phyloP scores from a whole-genome alignment of 176 grass and related monocot genomes.

The Tillandsia leiboldiana region DNA sequence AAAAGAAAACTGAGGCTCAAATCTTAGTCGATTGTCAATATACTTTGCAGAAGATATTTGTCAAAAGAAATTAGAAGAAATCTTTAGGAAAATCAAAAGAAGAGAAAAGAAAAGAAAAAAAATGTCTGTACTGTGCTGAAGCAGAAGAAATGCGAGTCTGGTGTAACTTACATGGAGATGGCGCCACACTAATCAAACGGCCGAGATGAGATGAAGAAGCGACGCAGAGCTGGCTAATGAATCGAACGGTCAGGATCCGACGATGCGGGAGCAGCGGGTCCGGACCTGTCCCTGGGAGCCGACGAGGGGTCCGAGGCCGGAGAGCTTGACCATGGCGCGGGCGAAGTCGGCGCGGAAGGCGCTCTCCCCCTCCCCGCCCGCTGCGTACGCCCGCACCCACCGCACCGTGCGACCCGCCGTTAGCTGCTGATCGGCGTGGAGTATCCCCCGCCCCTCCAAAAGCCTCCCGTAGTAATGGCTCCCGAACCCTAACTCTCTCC shows the following conservation, averaged over 20 bases:
- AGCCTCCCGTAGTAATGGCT: conserved; percentile 44
- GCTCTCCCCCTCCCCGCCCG: conserved; percentile 22
- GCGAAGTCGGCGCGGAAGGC: conserved; percentile 44
- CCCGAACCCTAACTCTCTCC: conserved; percentile 39
- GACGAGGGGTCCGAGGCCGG: conserved; percentile 28
- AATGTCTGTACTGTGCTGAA: too few species aligned
- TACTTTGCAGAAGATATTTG: too few species aligned
- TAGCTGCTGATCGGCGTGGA: conserved; percentile 58
- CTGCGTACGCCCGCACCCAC: conserved; percentile 45
- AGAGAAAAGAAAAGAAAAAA: too few species aligned
- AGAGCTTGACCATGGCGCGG: conserved; percentile 52
- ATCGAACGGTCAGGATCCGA: neutral
- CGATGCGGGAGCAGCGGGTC: conserved; percentile 15
- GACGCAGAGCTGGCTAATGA: neutral
- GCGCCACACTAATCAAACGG: neutral
- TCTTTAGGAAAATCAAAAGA: too few species aligned
- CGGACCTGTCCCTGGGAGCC: conserved; percentile 29
- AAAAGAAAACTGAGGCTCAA: too few species aligned
- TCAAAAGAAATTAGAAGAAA: too few species aligned
- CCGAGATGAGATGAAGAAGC: neutral
- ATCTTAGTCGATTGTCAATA: too few species aligned
- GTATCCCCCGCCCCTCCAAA: conserved; percentile 32
- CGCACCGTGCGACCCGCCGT: conserved; percentile 53
- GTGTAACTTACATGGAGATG: too few species aligned
- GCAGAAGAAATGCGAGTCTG: too few species aligned